Conservation (phyloP, 495 filamentous ascomycete genomes). For the Paragyromitra xinjiangensis region DNA sequence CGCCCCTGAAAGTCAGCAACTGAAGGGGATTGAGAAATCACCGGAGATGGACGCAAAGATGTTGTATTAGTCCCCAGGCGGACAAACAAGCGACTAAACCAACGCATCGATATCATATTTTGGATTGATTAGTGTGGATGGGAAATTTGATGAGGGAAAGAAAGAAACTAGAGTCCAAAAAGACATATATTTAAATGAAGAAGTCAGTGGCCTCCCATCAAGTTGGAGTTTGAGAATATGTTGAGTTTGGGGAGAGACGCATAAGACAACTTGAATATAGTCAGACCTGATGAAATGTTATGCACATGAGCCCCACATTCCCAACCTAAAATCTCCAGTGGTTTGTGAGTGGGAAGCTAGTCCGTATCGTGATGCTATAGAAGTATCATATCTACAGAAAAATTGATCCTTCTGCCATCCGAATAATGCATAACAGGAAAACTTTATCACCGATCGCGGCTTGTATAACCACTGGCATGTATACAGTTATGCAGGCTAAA, state of each 20-base stretch:
- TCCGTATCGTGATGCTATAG: not conserved
- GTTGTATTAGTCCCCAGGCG: not conserved
- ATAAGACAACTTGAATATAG: not conserved
- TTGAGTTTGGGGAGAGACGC: not conserved
- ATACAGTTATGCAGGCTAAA: not conserved
- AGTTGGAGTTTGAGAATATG: conserved; percentile 2
- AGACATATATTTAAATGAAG: not conserved
- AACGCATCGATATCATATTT: not conserved
- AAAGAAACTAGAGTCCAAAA: not conserved
- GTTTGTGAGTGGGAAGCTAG: not conserved
- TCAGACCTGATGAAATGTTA: not conserved
- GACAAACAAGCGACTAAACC: not conserved
- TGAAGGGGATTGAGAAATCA: not conserved
- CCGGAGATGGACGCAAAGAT: not conserved
- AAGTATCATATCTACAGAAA: not conserved
- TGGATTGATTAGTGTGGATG: not conserved
- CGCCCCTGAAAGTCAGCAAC: not conserved
- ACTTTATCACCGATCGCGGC: not conserved
- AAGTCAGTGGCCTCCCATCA: not conserved
- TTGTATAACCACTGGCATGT: not conserved
- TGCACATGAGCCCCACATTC: not conserved
- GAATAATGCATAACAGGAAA: not conserved
- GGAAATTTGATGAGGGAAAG: not conserved
- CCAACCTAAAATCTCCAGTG: not conserved
- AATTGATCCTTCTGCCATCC: not conserved